Evolutionary conservation across 805 yeast genomes (phyloP).

Genomic region (Isabelozyma pseudorhagii): DNA sequence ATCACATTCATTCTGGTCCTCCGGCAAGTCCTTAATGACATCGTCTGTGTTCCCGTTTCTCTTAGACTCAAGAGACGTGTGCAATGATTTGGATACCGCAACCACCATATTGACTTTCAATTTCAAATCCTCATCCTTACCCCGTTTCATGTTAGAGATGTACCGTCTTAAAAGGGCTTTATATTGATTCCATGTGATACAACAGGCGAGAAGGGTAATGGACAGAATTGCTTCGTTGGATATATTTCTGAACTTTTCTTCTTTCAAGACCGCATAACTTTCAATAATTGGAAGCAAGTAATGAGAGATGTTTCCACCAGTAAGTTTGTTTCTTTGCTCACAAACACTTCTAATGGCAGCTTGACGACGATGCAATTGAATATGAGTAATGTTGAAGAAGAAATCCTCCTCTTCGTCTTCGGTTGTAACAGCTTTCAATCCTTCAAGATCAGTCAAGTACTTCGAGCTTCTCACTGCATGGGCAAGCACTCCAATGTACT

Average conservation of each 20-base stretch:
- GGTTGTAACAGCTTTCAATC: conserved; percentile 61
- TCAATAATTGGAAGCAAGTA: conserved; percentile 84
- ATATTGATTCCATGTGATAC: conserved; percentile 76
- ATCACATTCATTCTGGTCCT: conserved; percentile 22
- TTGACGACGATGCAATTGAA: conserved; percentile 83
- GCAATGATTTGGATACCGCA: conserved; percentile 50
- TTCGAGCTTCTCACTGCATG: conserved; percentile 53
- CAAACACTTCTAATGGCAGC: conserved; percentile 71
- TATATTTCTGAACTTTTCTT: conserved; percentile 55
- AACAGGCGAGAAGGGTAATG: conserved; percentile 54
- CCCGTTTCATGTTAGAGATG: conserved; percentile 39
- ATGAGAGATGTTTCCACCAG: conserved; percentile 64
- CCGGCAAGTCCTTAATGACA: conserved; percentile 23
- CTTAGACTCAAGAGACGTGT: conserved; percentile 25
- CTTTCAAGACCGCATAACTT: conserved; percentile 62
- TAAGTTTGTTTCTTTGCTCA: conserved; percentile 43
- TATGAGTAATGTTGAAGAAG: conserved; percentile 72
- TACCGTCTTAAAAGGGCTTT: conserved; percentile 73
- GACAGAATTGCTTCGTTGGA: conserved; percentile 64
- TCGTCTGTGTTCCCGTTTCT: conserved; percentile 10
- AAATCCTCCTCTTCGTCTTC: conserved; percentile 84
- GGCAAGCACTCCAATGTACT: conserved; percentile 63
- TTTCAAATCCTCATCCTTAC: conserved; percentile 45
- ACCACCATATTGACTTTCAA: conserved; percentile 59
- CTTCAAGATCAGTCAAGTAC: conserved; percentile 51